A percentile compares a stretch with the other conserved stretches of the same genome.
These are phyloP conservation scores for Tylopilus vinaceipallidus DNA, from an alignment of 768 basidiomycete species.

Conservation along the genomic window DNA sequence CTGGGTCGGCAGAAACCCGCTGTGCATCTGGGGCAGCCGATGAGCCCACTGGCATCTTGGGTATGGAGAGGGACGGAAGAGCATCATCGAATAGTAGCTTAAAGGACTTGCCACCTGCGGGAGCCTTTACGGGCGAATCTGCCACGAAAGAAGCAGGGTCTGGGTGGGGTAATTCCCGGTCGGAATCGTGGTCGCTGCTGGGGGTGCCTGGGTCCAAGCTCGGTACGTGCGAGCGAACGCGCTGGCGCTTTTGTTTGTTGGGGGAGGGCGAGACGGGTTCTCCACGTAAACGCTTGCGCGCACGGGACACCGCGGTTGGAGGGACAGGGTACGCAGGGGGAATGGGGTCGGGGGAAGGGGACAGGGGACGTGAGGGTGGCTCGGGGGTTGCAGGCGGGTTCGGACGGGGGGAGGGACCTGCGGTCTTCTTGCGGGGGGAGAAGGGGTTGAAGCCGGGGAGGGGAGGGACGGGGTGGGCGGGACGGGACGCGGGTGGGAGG, in stretches of 20 bases:
- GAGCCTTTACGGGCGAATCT: constrained; percentile 69
- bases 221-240: constrained; percentile 45
- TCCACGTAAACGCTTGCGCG: constrained; percentile 78
- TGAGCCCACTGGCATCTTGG: constrained; percentile 13
- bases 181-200: constrained; percentile 37
- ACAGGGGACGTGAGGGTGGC: constrained; percentile 20
- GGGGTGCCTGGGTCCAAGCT: constrained; percentile 32
- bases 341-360: constrained; percentile 41
- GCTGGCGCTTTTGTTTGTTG: constrained; percentile 70
- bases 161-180: constrained; percentile 30
- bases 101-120: constrained; percentile 57
- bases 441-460: constrained; percentile 70
- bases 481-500: constrained; percentile 46
- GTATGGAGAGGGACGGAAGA: constrained; percentile 16
- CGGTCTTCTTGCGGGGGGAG: constrained; percentile 64
- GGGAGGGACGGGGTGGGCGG: constrained; percentile 49
- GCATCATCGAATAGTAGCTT: constrained; percentile 66
- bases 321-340: constrained; percentile 36
- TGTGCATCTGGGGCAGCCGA: constrained; percentile 1
- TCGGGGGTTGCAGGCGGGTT: constrained; percentile 50
- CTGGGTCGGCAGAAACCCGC: neutral
- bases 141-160: constrained; percentile 52
- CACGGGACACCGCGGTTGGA: constrained; percentile 52
- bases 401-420: constrained; percentile 16
- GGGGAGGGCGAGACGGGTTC: constrained; percentile 84